Percentiles rank a stretch among this genome's conserved stretches.
Conservation (phyloP, 768 basidiomycete genomes). For the Hortiboletus campestris region DNA sequence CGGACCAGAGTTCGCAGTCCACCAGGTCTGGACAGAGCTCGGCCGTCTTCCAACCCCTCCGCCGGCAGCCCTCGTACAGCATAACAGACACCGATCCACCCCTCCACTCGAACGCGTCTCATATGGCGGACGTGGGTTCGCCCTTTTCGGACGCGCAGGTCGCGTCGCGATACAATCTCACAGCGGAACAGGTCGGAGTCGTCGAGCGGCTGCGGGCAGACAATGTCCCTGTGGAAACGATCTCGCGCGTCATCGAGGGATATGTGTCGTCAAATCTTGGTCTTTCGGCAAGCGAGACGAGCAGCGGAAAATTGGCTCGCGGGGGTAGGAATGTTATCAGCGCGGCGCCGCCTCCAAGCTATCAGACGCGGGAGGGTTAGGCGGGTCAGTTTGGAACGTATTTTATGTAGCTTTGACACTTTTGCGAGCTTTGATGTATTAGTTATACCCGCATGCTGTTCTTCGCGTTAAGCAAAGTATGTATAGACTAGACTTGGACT, state of each 20-base stretch:
- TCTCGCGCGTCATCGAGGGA: conserved; percentile 15
- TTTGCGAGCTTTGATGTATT: background rate
- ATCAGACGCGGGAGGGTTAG: conserved; percentile 10
- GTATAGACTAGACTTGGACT: background rate
- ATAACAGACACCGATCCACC: background rate
- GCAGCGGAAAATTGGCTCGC: background rate
- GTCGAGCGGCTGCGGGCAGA: conserved; percentile 9
- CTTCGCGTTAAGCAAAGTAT: background rate
- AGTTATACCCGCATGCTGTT: background rate
- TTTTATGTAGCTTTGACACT: background rate
- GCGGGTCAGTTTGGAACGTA: no score
- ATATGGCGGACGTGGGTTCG: background rate
- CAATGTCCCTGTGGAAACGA: conserved; percentile 13
- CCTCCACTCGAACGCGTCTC: background rate
- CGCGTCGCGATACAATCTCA: conserved; percentile 5
- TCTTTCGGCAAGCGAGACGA: background rate
- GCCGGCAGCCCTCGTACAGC: background rate
- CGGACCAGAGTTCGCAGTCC: background rate
- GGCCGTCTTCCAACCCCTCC: conserved; percentile 3
- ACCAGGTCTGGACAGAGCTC: background rate
- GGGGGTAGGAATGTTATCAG: conserved; percentile 1
- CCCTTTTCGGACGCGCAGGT: background rate
- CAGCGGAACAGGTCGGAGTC: conserved; percentile 10
- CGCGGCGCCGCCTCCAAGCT: conserved; percentile 19
- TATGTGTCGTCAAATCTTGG: background rate